Conservation (phyloP, 768 basidiomycete species). For the Leucocoprinus birnbaumii region DNA sequence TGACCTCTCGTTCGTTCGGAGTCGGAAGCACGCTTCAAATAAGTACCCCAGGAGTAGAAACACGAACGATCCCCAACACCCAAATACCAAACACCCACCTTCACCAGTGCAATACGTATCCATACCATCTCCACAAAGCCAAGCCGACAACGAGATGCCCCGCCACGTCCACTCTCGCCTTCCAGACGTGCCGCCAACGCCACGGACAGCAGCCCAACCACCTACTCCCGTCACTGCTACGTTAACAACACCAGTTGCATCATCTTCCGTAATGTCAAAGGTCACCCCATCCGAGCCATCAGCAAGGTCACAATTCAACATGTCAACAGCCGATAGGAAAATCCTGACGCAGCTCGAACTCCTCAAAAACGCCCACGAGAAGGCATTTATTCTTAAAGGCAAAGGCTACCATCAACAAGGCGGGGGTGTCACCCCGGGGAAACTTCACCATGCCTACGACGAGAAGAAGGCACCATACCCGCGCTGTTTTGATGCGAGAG, state of each 20-base stretch:
- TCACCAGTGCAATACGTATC: slow-evolving; percentile 10
- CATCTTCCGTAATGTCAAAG: neutral
- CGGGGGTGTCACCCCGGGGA: slow-evolving; percentile 30
- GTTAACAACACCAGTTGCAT: neutral
- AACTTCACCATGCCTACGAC: slow-evolving; percentile 55
- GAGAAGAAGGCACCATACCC: slow-evolving; percentile 63
- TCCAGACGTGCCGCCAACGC: neutral
- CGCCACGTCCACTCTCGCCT: neutral
- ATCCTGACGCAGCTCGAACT: slow-evolving; percentile 56
- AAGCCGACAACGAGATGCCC: slow-evolving; percentile 1
- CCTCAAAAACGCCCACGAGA: slow-evolving; percentile 47
- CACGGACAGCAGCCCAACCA: neutral
- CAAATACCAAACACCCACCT: slow-evolving; percentile 9
- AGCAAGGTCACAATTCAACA: slow-evolving; percentile 25
- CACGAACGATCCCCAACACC: slow-evolving; percentile 12
- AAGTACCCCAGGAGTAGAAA: slow-evolving; percentile 19
- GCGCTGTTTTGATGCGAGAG: slow-evolving; percentile 57
- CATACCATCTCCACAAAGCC: neutral
- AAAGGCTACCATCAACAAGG: slow-evolving; percentile 27
- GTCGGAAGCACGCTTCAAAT: slow-evolving; percentile 29
- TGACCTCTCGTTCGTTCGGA: slow-evolving; percentile 23
- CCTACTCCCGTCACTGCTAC: neutral
- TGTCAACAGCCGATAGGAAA: slow-evolving; percentile 61
- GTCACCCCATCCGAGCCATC: neutral
- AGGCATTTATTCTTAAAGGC: slow-evolving; percentile 55